Base-by-base conservation (phyloP, 805 yeast genomes). In the Kuraishia capsulata region DNA sequence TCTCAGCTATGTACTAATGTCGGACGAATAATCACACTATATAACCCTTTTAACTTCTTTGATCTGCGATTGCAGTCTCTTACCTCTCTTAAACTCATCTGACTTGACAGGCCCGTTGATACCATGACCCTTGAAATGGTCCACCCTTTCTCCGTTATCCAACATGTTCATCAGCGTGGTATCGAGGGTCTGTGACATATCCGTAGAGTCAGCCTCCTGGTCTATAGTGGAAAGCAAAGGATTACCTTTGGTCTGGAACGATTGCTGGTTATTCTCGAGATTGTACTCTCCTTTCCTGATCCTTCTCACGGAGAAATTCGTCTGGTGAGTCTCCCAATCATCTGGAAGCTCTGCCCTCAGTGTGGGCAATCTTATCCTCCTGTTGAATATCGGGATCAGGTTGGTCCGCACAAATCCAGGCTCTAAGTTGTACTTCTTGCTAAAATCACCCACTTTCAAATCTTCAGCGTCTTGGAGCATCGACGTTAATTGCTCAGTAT, bases 1-100 rank as follows among this genome's bases (percentile, higher is more conserved):
- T 16, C 29, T 69, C 20, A 67, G 74, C 38, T 59, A 65, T 38
- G 54, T 62, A 17, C 48, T 67, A 39, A 59, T 63, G 3, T 49
- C 21, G 6, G 23, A 20, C 3, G 5, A 14, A 8, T 33, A 23
- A 13, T 20, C 19, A 33, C 26, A 6, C 17, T 28, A 28, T 21
- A 33, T 14, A 20, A 13, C 28, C 18, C 28, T 20, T 5, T 33
- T 33, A 14, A 33, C 16, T 21, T 20, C 23, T 13, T 33, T 33
- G 24, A 20, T 18, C 28, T 20, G 26, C 9, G 20, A n/a, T 8
- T 23, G 26, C 5, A 33, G 20, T 13, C 19, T 16, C n/a, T 18
- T 20, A 4, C n/a, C 18, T 3, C 35, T 20, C 18, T 20, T 19
- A 10, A 33, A 16, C 28, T 33, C 35, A 21, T 23, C 35, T 6